A percentile compares a stretch with the other conserved stretches of the same genome.
These are phyloP conservation scores for Phaeomoniella chlamydospora DNA, from an alignment of 2,329 filamentous ascomycete species.

Conservation along the genomic window DNA sequence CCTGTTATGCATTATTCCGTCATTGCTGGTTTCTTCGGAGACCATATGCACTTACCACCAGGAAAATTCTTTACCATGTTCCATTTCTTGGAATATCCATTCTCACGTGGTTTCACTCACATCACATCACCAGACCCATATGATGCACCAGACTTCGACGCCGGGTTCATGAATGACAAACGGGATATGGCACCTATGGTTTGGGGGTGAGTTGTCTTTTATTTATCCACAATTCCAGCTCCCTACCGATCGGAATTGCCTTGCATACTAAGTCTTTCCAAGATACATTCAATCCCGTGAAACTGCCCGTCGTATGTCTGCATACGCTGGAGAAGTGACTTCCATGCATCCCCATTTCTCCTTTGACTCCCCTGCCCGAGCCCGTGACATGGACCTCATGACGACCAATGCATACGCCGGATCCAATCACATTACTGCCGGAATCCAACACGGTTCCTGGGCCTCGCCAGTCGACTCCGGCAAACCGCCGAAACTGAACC, in stretches of 20 bases:
- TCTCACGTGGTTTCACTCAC: constrained; percentile 58
- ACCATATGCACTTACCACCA: constrained; percentile 48
- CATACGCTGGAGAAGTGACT: constrained; percentile 61
- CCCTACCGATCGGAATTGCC: neutral
- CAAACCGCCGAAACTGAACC: constrained; percentile 30
- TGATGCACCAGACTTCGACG: constrained; percentile 61
- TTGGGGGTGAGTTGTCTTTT: constrained; percentile 39
- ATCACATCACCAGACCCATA: constrained; percentile 61
- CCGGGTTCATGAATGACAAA: constrained; percentile 75
- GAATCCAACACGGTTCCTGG: constrained; percentile 63
- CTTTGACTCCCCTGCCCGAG: constrained; percentile 54
- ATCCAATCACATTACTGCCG: constrained; percentile 54
- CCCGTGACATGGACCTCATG: constrained; percentile 57
- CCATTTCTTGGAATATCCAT: constrained; percentile 54
- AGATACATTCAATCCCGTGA: constrained; percentile 65
- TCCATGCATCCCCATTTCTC: constrained; percentile 56
- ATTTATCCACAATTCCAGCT: neutral
- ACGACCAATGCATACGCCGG: constrained; percentile 66
- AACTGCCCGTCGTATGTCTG: constrained; percentile 63
- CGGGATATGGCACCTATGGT: constrained; percentile 75
- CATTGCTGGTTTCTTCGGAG: constrained; percentile 42
- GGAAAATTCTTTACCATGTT: constrained; percentile 78
- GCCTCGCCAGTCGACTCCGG: constrained; percentile 43
- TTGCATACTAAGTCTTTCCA: too few species aligned
- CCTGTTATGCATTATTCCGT: constrained; percentile 77